Conservation (phyloP, 176 grass and related monocot genomes). For the Secale cereale region DNA sequence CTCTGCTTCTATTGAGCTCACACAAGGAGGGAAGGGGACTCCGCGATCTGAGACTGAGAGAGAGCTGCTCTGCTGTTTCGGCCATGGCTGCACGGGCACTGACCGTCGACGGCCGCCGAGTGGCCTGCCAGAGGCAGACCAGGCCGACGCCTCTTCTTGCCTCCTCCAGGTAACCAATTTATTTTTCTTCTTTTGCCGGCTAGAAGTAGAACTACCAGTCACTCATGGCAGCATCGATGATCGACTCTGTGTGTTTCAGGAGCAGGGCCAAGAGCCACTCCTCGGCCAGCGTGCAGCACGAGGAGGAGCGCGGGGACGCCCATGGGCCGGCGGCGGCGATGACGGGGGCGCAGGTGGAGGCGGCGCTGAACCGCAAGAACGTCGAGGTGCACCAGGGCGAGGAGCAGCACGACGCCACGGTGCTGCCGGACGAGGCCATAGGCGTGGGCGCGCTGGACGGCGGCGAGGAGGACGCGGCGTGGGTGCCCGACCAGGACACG, state of each 20-base stretch:
- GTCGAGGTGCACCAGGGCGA: constrained; percentile 14
- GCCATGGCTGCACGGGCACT: constrained; percentile 16
- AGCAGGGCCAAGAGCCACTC: neutral
- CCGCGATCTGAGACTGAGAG: neutral
- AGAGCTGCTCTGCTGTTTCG: neutral
- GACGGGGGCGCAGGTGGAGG: constrained; percentile 25
- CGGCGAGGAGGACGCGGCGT: constrained; percentile 5
- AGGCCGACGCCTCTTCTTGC: neutral
- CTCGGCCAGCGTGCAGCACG: neutral
- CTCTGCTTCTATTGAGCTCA: neutral
- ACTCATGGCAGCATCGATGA: neutral
- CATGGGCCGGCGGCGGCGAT: neutral
- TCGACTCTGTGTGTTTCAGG: neutral
- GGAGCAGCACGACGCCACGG: neutral
- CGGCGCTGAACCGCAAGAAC: constrained; percentile 41
- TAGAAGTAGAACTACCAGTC: neutral
- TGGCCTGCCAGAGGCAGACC: neutral
- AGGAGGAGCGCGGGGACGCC: neutral
- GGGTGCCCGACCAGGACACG: constrained; percentile 37
- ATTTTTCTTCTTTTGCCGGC: no score
- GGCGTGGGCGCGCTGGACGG: neutral
- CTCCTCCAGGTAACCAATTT: neutral
- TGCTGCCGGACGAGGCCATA: neutral
- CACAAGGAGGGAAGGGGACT: neutral
- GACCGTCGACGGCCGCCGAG: neutral